Evolutionary conservation across 371 early-diverging fungal species (phyloP), one percentile per base, ranked within the genome.

Genomic region (Nematocida ausubeli): DNA sequence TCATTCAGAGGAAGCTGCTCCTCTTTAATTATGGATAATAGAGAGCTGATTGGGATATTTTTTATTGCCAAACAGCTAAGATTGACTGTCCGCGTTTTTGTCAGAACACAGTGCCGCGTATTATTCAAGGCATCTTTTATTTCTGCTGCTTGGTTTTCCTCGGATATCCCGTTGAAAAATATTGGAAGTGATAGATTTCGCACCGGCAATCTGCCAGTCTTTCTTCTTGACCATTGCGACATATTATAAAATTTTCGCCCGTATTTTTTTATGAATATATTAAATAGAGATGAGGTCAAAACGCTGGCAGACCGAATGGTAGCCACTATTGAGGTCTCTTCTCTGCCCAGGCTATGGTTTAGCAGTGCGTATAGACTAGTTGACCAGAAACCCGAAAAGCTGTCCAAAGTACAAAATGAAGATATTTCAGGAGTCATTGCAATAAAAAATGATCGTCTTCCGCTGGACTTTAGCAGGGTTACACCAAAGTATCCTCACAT

Each of bases 201-300:
- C 16, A 37, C 54, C 1, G 52, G 64, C 9, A 66, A 22, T 39
- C 66, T 50, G 32, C 51, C 37, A 32, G 30, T 34, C 34, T 28
- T 37, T 64, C 72, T 57, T 72, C 72, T 58, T 6, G 78, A 75
- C 78, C 78, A 75, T 37, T 75, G 78, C 7, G 78, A 75, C 78
- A 75, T 44, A 44, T 14, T 75, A 34, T 47, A 72, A 72, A 42
- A 64, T 64, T 75, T 66, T 39, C 24, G 37, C 7, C 12, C 7
- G 28, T n/a, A 52, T 2, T 32, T 44, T 68, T 52, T 68, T 49
- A 44, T 28, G 54, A 63, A 6, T 1, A 39, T 19, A 73, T 32
- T 34, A 35, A 51, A 65, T 35, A 63, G 39, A 26, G 12, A 67
- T 22, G 35, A 44, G 30, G 24, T 44, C 42, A 40, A 73, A 56